A percentile compares a stretch with the other conserved stretches of the same genome.
These are phyloP conservation scores for Mariannaea elegans DNA, from an alignment of 2,329 filamentous ascomycete genomes.

Conservation along the genomic window DNA sequence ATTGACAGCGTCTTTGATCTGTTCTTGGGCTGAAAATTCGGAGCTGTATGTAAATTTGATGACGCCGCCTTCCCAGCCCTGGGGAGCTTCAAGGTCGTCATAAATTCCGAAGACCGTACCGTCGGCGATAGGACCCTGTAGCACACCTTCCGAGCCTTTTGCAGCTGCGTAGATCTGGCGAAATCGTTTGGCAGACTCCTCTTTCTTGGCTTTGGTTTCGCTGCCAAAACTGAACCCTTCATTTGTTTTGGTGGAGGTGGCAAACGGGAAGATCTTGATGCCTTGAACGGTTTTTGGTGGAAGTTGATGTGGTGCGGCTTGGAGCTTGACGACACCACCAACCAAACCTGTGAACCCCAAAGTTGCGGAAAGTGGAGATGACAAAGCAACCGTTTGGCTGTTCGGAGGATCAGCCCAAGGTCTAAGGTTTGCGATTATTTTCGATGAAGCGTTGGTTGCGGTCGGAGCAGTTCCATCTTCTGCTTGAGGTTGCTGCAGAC, in stretches of 20 bases:
- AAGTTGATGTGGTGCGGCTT: slow-evolving; percentile 80
- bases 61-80: slow-evolving; percentile 84
- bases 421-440: slow-evolving; percentile 78
- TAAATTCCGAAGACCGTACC: slow-evolving; percentile 77
- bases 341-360: slow-evolving; percentile 78
- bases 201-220: slow-evolving; percentile 83
- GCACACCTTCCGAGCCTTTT: slow-evolving; percentile 66
- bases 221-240: slow-evolving; percentile 86
- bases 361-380: slow-evolving; percentile 76
- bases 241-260: slow-evolving; percentile 62
- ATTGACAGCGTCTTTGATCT: slow-evolving; percentile 57
- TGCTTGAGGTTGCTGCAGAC: slow-evolving; percentile 73
- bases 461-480: slow-evolving; percentile 72
- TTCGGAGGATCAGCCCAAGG: slow-evolving; percentile 90
- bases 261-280: slow-evolving; percentile 85
- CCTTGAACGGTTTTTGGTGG: slow-evolving; percentile 69
- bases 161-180: slow-evolving; percentile 73
- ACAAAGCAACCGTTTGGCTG: slow-evolving; percentile 81
- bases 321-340: slow-evolving; percentile 86
- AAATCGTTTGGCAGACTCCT: slow-evolving; percentile 78
- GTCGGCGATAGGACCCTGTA: slow-evolving; percentile 89
- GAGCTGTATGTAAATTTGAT: slow-evolving; percentile 72
- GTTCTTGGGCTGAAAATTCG: slow-evolving; percentile 49
- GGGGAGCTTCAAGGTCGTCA: slow-evolving; percentile 61
- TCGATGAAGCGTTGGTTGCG: slow-evolving; percentile 53